Evolutionary conservation across 495 filamentous ascomycete species (phyloP), one percentile per base, ranked within the genome.

Genomic region (Lentithecium fluviatile): DNA sequence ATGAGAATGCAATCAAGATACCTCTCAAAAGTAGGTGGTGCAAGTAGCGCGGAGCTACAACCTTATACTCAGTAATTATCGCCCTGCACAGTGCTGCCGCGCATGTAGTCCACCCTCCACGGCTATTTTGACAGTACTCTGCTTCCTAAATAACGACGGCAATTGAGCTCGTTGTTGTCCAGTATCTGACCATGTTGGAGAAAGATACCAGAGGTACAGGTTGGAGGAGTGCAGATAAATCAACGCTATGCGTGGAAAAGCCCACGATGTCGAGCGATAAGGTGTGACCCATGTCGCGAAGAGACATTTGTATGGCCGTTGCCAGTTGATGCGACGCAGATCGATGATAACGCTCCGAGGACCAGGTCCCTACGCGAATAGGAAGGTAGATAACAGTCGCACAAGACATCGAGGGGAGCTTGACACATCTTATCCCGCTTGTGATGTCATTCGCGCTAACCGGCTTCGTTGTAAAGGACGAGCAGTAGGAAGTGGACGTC

Each of bases 371-470:
- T 25, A 51, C 49, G 15, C 15, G 38, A 26, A 46, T 37, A 53
- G 58, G 48, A 60, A 54, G 58, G 58, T 38, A 45, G 58, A 60
- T 60, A 60, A 60, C n/a, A 49, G 17, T 19, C 34, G 34, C 17
- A 5, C 21, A 17, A 24, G 19, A 55, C 26, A 23, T 45, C 12
- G 19, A 26, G 20, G 29, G 36, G 11, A 20, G 52, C 42, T 45
- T 46, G 52, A 56, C 32, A 38, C 36, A 38, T 38, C 8, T 38
- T 38, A 38, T 38, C 36, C 15, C 8, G 36, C 36, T 38, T 7
- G 36, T 38, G 36, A 38, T 38, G 36, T 38, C 36, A 38, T 38
- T n/a, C n/a, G n/a, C n/a, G n/a, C n/a, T n/a, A n/a, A n/a, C n/a
- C n/a, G n/a, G n/a, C n/a, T n/a, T n/a, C n/a, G n/a, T n/a, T n/a